Conservation (phyloP, 352 stramenopile species). For the Thraustochytrium sp. region DNA sequence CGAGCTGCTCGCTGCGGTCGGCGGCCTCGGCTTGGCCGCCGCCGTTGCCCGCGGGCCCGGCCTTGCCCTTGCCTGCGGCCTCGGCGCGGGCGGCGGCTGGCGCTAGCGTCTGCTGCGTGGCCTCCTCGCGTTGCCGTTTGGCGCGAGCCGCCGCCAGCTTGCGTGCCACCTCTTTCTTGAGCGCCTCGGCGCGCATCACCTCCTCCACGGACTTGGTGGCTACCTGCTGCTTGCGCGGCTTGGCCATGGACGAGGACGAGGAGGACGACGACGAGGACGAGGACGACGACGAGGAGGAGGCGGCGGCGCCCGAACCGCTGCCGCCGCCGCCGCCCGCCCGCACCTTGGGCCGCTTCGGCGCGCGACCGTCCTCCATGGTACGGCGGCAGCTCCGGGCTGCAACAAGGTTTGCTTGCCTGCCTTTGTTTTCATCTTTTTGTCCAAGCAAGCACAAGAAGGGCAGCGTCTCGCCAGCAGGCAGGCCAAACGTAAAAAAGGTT, state of each 20-base stretch:
- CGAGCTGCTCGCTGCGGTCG: too few relatives aligned
- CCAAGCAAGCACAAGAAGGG: too few relatives aligned
- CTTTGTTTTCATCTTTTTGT: too few relatives aligned
- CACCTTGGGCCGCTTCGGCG: neutral
- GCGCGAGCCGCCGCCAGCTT: neutral
- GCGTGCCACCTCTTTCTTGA: neutral
- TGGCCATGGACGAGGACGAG: neutral
- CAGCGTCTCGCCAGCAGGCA: too few relatives aligned
- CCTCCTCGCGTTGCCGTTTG: neutral
- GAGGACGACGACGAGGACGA: neutral
- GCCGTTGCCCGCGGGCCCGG: neutral
- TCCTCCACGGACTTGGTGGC: neutral
- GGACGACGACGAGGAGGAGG: neutral
- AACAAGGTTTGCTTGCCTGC: too few relatives aligned
- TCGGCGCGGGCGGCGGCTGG: neutral
- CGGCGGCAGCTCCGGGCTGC: too few relatives aligned
- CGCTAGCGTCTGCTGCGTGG: too few relatives aligned
- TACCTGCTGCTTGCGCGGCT: too few relatives aligned
- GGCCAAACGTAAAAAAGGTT: too few relatives aligned
- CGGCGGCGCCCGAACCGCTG: neutral
- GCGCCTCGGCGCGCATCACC: neutral
- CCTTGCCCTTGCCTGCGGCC: neutral
- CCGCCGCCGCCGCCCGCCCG: too few relatives aligned
- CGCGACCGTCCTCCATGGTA: neutral
- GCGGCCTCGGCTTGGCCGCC: too few relatives aligned